These are phyloP conservation scores for Kodamaea sp. DNA, from an alignment of 1,139 yeast genomes.

Conservation along the genomic window DNA sequence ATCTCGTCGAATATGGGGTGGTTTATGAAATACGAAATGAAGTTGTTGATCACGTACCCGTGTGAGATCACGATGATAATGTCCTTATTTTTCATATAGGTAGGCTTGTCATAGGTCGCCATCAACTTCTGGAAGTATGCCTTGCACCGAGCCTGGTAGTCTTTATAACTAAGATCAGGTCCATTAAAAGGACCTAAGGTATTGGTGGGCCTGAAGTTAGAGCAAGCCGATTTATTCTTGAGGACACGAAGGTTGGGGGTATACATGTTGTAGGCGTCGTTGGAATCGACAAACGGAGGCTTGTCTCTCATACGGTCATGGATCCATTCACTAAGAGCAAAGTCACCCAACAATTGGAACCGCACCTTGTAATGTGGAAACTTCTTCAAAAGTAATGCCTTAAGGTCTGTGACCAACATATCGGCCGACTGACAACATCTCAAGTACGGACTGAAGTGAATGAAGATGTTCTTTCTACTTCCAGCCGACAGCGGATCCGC, in stretches of 20 bases:
- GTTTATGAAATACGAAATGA: slow-evolving; percentile 42
- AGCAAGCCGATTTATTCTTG: slow-evolving; percentile 36
- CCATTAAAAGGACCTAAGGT: slow-evolving; percentile 51
- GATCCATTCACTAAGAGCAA: slow-evolving; percentile 51
- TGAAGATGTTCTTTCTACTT: slow-evolving; percentile 37
- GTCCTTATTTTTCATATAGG: slow-evolving; percentile 35
- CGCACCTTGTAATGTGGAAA: slow-evolving; percentile 38
- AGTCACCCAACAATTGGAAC: slow-evolving; percentile 47
- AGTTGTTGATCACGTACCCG: slow-evolving; percentile 45
- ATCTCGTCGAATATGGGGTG: slow-evolving; percentile 51
- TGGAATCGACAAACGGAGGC: slow-evolving; percentile 47
- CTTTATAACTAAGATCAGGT: slow-evolving; percentile 42
- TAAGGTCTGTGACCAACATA: slow-evolving; percentile 34
- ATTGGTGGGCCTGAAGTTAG: slow-evolving; percentile 49
- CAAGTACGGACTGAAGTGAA: slow-evolving; percentile 48
- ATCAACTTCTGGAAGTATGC: slow-evolving; percentile 44
- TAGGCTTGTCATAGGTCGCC: slow-evolving; percentile 48
- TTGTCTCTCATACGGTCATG: slow-evolving; percentile 47
- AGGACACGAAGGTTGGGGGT: slow-evolving; percentile 45
- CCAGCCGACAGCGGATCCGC: slow-evolving; percentile 11
- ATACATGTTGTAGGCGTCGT: slow-evolving; percentile 51
- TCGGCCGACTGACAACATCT: slow-evolving; percentile 51
- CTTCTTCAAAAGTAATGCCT: slow-evolving; percentile 21
- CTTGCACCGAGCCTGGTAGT: slow-evolving; percentile 44
- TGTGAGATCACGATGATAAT: slow-evolving; percentile 44